Evolutionary conservation across 345 rosid genomes (phyloP).

Genomic region (Linum tenue): DNA sequence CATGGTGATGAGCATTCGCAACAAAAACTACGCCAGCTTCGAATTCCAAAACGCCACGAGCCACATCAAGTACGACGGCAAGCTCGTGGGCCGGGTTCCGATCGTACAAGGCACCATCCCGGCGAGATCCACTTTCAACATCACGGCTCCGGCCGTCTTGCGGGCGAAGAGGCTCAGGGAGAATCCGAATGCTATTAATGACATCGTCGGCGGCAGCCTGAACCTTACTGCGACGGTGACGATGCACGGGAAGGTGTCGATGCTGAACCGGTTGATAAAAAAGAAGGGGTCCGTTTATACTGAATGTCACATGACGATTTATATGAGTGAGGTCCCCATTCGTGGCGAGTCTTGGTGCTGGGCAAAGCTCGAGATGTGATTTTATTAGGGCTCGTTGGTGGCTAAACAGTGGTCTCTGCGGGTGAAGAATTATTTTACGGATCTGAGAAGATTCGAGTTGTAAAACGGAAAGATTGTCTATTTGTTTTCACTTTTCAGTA

Average conservation of each 20-base stretch:
- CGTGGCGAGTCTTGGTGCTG: neutral
- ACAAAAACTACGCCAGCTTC: neutral
- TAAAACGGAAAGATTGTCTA: too few species aligned
- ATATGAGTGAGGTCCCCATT: neutral
- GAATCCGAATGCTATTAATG: neutral
- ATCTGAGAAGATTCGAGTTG: too few species aligned
- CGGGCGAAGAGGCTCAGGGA: neutral
- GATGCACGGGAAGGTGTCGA: neutral
- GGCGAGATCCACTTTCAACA: neutral
- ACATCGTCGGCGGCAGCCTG: neutral
- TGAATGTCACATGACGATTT: neutral
- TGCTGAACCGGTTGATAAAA: neutral
- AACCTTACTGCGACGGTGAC: neutral
- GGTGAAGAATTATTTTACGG: too few species aligned
- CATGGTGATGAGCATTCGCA: conserved; percentile 1
- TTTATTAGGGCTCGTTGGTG: too few species aligned
- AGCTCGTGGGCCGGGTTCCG: neutral
- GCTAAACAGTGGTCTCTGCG: too few species aligned
- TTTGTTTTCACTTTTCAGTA: too few species aligned
- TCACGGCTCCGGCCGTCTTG: neutral
- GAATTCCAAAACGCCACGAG: neutral
- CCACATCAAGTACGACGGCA: neutral
- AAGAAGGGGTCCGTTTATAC: neutral
- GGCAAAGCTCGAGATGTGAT: neutral
- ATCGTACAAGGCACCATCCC: neutral